Conservation (phyloP, 495 filamentous ascomycete genomes). For the Rhypophila decipiens region DNA sequence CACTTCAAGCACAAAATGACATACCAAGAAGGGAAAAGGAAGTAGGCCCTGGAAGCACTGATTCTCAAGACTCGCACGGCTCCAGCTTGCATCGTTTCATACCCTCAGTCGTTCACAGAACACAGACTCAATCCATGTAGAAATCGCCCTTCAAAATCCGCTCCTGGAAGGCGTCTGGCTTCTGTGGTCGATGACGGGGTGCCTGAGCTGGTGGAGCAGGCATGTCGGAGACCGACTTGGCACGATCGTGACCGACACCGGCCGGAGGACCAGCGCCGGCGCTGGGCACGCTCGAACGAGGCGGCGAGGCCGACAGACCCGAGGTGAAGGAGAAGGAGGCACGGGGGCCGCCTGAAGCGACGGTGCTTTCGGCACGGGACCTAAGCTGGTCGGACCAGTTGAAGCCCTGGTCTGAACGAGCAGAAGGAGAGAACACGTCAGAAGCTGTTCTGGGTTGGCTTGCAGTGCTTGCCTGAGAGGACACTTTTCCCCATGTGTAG, state of each 20-base stretch:
- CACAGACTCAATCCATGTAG: slow-evolving; percentile 74
- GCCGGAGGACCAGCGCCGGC: slow-evolving; percentile 22
- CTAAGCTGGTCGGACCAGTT: slow-evolving; percentile 94
- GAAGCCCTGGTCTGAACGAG: slow-evolving; percentile 75
- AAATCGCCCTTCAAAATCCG: slow-evolving; percentile 96
- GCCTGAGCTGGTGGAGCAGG: slow-evolving; percentile 52
- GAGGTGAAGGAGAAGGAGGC: slow-evolving; percentile 36
- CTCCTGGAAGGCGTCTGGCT: slow-evolving; percentile 91
- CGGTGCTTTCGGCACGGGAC: slow-evolving; percentile 76
- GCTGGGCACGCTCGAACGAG: slow-evolving; percentile 34
- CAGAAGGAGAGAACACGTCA: slow-evolving; percentile 47
- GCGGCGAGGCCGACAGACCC: slow-evolving; percentile 25
- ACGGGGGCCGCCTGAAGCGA: slow-evolving; percentile 49
- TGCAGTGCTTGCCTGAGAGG: slow-evolving; percentile 48
- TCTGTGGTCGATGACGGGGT: slow-evolving; percentile 41
- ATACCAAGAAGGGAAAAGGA: no score
- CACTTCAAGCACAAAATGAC: no score
- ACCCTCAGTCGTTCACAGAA: background rate
- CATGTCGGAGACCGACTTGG: slow-evolving; percentile 65
- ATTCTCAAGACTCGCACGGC: no score
- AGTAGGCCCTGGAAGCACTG: no score
- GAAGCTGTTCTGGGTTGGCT: slow-evolving; percentile 49
- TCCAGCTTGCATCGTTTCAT: no score
- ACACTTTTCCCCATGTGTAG: slow-evolving; percentile 25
- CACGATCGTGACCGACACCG: slow-evolving; percentile 48